phyloP scores from a whole-genome alignment of 2,329 filamentous ascomycete genomes.

The Atkinsonella hypoxylon region DNA sequence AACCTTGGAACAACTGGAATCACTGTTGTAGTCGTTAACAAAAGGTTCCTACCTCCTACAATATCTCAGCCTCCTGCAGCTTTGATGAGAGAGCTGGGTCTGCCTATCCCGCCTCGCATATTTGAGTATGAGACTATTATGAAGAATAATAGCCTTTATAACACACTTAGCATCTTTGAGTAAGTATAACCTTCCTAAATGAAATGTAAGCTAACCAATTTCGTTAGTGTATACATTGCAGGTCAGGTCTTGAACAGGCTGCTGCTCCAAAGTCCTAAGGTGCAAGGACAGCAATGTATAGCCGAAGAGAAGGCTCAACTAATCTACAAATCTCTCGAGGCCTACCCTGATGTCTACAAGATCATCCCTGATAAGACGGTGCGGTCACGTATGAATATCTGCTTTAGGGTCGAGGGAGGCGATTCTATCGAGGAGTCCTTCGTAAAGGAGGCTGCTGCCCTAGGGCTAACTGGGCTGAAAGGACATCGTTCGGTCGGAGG shows the following conservation, averaged over 20 bases:
- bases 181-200: too few species aligned
- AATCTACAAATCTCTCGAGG: not conserved
- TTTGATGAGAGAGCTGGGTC: slow-evolving; percentile 58
- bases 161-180: slow-evolving; percentile 89
- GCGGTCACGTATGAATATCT: slow-evolving; percentile 89
- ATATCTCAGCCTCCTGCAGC: slow-evolving; percentile 59
- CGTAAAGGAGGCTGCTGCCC: slow-evolving; percentile 55
- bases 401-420: slow-evolving; percentile 61
- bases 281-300: not conserved
- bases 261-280: not conserved
- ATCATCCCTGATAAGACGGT: slow-evolving; percentile 64
- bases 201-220: slow-evolving; percentile 75
- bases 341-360: slow-evolving; percentile 41
- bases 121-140: slow-evolving; percentile 74
- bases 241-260: not conserved
- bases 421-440: slow-evolving; percentile 70
- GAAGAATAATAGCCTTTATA: slow-evolving; percentile 92
- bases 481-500: slow-evolving; percentile 85
- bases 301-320: not conserved
- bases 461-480: slow-evolving; percentile 67
- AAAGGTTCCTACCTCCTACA: slow-evolving; percentile 38
- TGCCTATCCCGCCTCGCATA: slow-evolving; percentile 60
- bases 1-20: slow-evolving; percentile 82
- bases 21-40: slow-evolving; percentile 74
- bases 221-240: slow-evolving; percentile 34